Percentiles rank a stretch among this genome's conserved stretches.
phyloP scores from a whole-genome alignment of 176 grass and related monocot genomes.

The Tillandsia leiboldiana region DNA sequence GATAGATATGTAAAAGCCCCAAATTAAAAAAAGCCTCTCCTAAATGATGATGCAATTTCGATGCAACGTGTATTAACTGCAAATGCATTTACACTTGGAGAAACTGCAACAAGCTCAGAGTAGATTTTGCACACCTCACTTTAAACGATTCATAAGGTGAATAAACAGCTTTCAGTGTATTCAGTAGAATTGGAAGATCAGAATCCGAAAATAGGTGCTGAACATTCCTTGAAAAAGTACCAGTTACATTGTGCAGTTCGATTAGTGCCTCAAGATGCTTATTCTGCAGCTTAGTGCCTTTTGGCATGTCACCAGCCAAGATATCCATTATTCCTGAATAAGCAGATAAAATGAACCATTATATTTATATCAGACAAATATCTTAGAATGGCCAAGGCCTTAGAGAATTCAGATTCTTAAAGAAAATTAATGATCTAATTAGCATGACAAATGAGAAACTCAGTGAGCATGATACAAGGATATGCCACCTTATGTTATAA shows the following conservation, averaged over 20 bases:
- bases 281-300: constrained; percentile 82
- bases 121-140: constrained; percentile 41
- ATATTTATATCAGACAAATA: neutral
- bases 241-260: constrained; percentile 93
- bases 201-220: constrained; percentile 94
- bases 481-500: no score
- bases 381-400: neutral
- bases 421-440: neutral
- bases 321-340: constrained; percentile 86
- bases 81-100: neutral
- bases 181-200: constrained; percentile 63
- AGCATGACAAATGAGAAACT: neutral
- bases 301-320: constrained; percentile 85
- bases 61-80: neutral
- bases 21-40: neutral
- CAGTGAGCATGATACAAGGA: neutral
- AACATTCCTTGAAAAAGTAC: constrained; percentile 82
- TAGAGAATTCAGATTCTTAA: neutral
- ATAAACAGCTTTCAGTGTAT: constrained; percentile 87
- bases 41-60: neutral
- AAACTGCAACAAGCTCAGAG: neutral
- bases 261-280: constrained; percentile 83
- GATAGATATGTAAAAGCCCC: no score
- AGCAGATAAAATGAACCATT: constrained; percentile 20
- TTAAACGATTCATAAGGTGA: constrained; percentile 95